Base-by-base conservation (phyloP, 805 yeast species). In the Cephaloascus fragrans region DNA sequence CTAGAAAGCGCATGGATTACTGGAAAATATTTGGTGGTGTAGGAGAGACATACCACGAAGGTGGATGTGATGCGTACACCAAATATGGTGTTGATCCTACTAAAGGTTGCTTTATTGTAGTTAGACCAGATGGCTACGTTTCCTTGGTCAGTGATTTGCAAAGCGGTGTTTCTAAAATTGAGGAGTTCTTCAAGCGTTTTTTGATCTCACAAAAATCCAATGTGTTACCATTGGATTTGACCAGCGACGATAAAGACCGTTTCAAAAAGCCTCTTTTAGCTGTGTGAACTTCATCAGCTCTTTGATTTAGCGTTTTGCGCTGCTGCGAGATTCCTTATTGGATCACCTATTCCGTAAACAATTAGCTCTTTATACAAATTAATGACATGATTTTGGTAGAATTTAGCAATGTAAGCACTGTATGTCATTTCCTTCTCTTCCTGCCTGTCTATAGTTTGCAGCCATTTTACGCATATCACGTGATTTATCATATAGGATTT, bases 91-190 rank as follows among this genome's bases (percentile, higher is more conserved):
- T 57, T 37, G 52, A 55, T 36, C 42, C 47, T 19, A 33, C 42
- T 14, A 39, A 39, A 15, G 61, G 61, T 4, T 45, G 50, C 32
- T 39, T 53, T 26, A 39, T 57, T 31, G 56, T 57, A 12, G 41
- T 55, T 9, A 42, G 62, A 32, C 63, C 63, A 10, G 63, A 58
- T 42, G 62, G 63, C 3, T 53, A 57, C 38, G 56, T 57, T 19
- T 49, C 59, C 9, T 10, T 38, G n/a, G 57, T 55, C 18, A 41
- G 49, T 9, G 46, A 43, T 19, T 44, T 43, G 33, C n/a, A n/a
- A n/a, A n/a, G n/a, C n/a, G 48, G 46, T 16, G 20, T 39, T 9
- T 36, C 37, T 3, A 56, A 58, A 12, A 48, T 52, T 26, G 43
- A 44, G 17, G 38, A 40, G 23, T 57, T 47, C 40, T 56, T 56